Evolutionary conservation across 2,329 filamentous ascomycete species (phyloP).

Genomic region (Monosporascus sp.): DNA sequence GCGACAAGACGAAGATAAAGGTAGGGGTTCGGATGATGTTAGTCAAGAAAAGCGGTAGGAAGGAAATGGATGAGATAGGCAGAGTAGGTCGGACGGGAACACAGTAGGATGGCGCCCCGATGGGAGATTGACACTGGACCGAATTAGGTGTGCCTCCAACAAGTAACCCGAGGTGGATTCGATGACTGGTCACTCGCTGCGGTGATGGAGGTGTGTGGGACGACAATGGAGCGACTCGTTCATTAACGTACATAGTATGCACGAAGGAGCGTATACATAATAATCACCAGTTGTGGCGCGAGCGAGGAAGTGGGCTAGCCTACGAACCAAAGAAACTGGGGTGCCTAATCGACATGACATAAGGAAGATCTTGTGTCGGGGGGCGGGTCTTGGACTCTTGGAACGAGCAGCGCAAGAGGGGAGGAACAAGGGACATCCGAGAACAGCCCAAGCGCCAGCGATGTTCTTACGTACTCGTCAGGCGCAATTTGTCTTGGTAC

Average conservation of each 20-base stretch:
- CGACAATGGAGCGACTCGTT: constrained; percentile 26
- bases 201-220: constrained; percentile 18
- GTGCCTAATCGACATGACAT: not conserved
- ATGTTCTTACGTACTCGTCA: not conserved
- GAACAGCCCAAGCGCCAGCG: not conserved
- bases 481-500: not conserved
- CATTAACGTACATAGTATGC: no score
- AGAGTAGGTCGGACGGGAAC: constrained; percentile 17
- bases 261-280: no score
- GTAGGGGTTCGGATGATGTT: constrained; percentile 14
- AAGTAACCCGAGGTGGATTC: not conserved
- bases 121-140: constrained; percentile 4
- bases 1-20: constrained; percentile 28
- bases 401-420: not conserved
- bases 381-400: not conserved
- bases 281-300: no score
- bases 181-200: not conserved
- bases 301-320: no score
- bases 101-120: constrained; percentile 12
- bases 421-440: not conserved
- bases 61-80: constrained; percentile 13
- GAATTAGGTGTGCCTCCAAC: constrained; percentile 4
- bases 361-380: not conserved
- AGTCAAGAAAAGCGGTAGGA: constrained; percentile 22
- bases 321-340: no score